Percentiles rank a stretch among this genome's conserved stretches.
phyloP scores from a whole-genome alignment of 2,329 filamentous ascomycete genomes.

The Aspergillus piperis region DNA sequence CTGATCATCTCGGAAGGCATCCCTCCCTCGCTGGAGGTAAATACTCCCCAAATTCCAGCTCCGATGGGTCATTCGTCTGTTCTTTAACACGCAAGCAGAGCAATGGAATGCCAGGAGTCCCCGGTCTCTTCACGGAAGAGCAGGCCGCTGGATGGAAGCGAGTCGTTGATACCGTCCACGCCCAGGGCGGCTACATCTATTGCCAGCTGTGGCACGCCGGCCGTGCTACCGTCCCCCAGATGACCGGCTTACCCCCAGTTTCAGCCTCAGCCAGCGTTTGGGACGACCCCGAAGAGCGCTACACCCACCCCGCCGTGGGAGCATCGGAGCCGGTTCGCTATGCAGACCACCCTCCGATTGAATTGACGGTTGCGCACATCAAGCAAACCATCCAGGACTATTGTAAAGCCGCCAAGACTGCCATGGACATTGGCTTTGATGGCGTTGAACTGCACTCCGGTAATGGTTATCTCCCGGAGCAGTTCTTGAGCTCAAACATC shows the following conservation, averaged over 20 bases:
- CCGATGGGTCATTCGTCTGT: neutral
- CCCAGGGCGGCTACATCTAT: constrained; percentile 52
- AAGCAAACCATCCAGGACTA: constrained; percentile 48
- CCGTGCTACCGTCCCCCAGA: constrained; percentile 46
- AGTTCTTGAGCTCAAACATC: constrained; percentile 53
- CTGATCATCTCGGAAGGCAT: constrained; percentile 42
- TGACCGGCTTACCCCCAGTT: constrained; percentile 43
- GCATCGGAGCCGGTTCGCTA: constrained; percentile 41
- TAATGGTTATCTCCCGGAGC: constrained; percentile 56
- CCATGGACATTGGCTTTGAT: constrained; percentile 58
- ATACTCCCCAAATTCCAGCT: constrained; percentile 19
- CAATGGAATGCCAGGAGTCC: constrained; percentile 42
- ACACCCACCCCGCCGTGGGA: constrained; percentile 42
- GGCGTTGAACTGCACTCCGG: constrained; percentile 54
- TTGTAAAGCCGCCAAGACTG: constrained; percentile 49
- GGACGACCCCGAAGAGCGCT: constrained; percentile 48
- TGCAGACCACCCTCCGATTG: constrained; percentile 47
- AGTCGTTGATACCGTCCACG: constrained; percentile 54
- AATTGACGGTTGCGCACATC: constrained; percentile 50
- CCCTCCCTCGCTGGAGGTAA: constrained; percentile 43
- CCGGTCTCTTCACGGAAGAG: constrained; percentile 36
- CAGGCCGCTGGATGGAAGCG: constrained; percentile 55
- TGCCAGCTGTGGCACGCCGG: constrained; percentile 50
- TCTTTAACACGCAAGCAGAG: constrained; percentile 25
- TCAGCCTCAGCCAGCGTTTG: constrained; percentile 48